Conservation (phyloP, 495 filamentous ascomycete species). For the Penicillium malachiteum region DNA sequence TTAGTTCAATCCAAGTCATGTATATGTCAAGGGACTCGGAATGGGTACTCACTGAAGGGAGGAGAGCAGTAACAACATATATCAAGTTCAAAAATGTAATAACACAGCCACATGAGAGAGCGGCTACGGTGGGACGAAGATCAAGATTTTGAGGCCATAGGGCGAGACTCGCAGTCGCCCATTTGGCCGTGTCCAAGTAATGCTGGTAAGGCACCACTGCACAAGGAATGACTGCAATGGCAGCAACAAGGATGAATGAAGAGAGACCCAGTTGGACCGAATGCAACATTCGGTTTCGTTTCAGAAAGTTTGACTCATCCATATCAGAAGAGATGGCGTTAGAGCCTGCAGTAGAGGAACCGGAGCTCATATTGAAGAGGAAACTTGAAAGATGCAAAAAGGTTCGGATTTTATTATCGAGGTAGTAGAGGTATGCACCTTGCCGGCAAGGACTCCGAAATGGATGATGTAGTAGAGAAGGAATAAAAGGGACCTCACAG, state of each 20-base stretch:
- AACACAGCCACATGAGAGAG: slow-evolving; percentile 45
- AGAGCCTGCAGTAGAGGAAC: slow-evolving; percentile 27
- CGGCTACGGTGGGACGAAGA: slow-evolving; percentile 43
- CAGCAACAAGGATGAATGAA: slow-evolving; percentile 28
- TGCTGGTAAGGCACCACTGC: slow-evolving; percentile 40
- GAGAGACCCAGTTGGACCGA: slow-evolving; percentile 39
- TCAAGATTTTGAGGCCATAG: slow-evolving; percentile 54
- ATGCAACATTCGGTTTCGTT: slow-evolving; percentile 36
- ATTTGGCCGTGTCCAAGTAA: slow-evolving; percentile 38
- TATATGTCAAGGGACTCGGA: neutral
- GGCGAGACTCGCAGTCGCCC: slow-evolving; percentile 37
- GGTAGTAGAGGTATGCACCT: slow-evolving; percentile 14
- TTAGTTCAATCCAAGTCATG: neutral
- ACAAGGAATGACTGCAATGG: slow-evolving; percentile 42
- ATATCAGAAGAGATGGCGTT: slow-evolving; percentile 34
- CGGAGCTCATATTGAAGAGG: slow-evolving; percentile 24
- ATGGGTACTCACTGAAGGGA: slow-evolving; percentile 41
- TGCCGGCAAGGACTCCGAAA: slow-evolving; percentile 19
- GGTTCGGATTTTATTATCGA: neutral
- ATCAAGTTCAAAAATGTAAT: slow-evolving; percentile 38
- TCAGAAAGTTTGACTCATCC: slow-evolving; percentile 40
- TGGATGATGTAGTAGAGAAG: slow-evolving; percentile 2
- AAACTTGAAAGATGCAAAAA: neutral
- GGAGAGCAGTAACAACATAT: slow-evolving; percentile 41
- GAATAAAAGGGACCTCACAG: slow-evolving; percentile 10